Evolutionary conservation across 176 grass and related monocot genomes (phyloP).

Genomic region (Pontederia crassipes): DNA sequence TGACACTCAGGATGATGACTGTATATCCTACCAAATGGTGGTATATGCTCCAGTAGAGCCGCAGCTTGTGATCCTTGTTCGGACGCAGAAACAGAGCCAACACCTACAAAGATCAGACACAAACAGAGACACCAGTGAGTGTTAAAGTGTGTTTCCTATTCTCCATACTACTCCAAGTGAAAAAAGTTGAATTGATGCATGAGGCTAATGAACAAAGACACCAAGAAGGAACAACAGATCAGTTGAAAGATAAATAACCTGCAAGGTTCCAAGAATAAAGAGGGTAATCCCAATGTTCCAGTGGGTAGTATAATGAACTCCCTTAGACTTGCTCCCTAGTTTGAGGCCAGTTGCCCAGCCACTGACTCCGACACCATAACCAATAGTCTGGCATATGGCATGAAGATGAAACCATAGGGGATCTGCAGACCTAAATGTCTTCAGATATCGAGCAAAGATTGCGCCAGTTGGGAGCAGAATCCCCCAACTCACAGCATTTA

Average conservation of each 20-base stretch:
- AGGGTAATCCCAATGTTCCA: slow-evolving; percentile 14
- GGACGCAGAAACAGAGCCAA: slow-evolving; percentile 8
- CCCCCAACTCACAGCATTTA: slow-evolving; percentile 19
- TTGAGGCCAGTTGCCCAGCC: slow-evolving; percentile 8
- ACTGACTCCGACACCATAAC: not conserved
- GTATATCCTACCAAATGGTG: not conserved
- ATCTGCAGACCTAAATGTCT: slow-evolving; percentile 9
- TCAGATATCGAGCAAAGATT: slow-evolving; percentile 16
- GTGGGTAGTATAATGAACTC: not conserved
- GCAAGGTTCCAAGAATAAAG: slow-evolving; percentile 3
- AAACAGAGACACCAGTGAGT: too few relatives aligned
- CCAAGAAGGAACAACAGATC: not conserved
- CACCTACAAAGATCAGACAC: not conserved
- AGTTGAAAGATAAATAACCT: slow-evolving; percentile 10
- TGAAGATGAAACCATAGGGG: slow-evolving; percentile 18
- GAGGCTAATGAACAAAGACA: too few relatives aligned
- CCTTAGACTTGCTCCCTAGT: slow-evolving; percentile 2
- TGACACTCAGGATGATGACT: slow-evolving; percentile 1
- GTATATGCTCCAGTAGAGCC: slow-evolving; percentile 17
- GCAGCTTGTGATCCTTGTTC: slow-evolving; percentile 17
- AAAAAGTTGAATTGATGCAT: too few relatives aligned
- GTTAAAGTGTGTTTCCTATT: too few relatives aligned
- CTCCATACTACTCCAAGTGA: too few relatives aligned
- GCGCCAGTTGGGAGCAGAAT: slow-evolving; percentile 6
- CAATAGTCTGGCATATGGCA: not conserved